Percentiles rank a stretch among this genome's conserved stretches.
These are phyloP conservation scores for Syzygium grande DNA, from an alignment of 345 rosid genomes.

Conservation along the genomic window DNA sequence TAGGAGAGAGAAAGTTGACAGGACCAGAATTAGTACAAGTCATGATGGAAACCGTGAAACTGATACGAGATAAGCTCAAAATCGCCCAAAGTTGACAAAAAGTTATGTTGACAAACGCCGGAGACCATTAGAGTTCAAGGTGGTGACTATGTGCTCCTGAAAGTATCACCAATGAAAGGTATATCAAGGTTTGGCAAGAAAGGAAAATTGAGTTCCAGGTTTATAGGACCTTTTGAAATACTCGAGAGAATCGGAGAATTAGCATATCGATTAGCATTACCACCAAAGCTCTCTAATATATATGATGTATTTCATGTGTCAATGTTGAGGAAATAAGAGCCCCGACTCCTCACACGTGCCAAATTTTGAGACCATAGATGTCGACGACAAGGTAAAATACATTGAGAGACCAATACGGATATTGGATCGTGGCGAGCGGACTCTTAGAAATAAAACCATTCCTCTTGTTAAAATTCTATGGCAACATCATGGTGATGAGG, in stretches of 20 bases:
- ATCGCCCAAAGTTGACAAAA: neutral
- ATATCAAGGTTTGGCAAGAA: neutral
- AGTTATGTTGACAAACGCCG: neutral
- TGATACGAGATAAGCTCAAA: neutral
- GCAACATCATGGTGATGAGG: neutral
- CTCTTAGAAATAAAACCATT: neutral
- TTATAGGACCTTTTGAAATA: neutral
- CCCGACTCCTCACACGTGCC: neutral
- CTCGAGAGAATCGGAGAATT: neutral
- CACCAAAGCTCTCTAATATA: neutral
- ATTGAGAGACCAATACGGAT: neutral
- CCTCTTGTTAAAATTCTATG: neutral
- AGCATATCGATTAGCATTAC: neutral
- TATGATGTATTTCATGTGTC: neutral
- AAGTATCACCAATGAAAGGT: neutral
- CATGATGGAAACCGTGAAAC: fast-evolving
- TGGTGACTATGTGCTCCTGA: neutral
- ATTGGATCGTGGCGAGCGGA: neutral
- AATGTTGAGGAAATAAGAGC: neutral
- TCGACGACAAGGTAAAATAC: neutral
- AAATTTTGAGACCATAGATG: neutral
- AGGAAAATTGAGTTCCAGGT: neutral
- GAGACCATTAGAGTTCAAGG: neutral
- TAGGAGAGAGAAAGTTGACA: neutral
- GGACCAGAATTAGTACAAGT: neutral